Percentiles rank a stretch among this genome's conserved stretches.
phyloP scores from a whole-genome alignment of 2,329 filamentous ascomycete species.

The Coleophoma cylindrospora region DNA sequence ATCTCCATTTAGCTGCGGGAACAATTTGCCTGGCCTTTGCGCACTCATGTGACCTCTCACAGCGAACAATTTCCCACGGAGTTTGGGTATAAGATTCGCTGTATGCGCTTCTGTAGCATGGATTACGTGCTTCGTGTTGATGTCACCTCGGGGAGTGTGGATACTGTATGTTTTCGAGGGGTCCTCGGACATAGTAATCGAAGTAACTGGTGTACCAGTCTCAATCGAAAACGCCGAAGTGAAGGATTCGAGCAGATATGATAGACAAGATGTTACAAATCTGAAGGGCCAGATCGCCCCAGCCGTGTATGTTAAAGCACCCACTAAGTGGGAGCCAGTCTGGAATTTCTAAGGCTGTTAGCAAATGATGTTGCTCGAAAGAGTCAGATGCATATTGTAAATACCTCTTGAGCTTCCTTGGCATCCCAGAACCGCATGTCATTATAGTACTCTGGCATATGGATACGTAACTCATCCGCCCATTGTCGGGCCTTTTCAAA shows the following conservation, averaged over 20 bases:
- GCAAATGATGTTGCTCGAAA: neutral
- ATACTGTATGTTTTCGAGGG: constrained; percentile 34
- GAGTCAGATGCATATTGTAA: no score
- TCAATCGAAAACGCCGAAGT: constrained; percentile 29
- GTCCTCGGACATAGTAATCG: constrained; percentile 14
- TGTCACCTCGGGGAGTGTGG: constrained; percentile 36
- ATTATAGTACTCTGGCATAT: constrained; percentile 31
- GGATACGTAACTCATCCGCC: constrained; percentile 28
- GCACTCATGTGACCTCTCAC: constrained; percentile 45
- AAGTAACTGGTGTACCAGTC: constrained; percentile 31
- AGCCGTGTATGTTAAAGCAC: constrained; percentile 38
- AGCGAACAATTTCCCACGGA: constrained; percentile 40
- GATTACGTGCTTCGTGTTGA: constrained; percentile 45
- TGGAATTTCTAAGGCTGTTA: constrained; percentile 27
- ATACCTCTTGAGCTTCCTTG: neutral
- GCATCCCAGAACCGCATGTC: neutral
- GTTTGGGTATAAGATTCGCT: constrained; percentile 42
- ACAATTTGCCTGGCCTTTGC: constrained; percentile 34
- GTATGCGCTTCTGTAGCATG: constrained; percentile 54
- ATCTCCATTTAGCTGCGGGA: constrained; percentile 28
- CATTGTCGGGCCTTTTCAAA: constrained; percentile 13
- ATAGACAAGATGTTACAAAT: constrained; percentile 41
- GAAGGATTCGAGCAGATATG: constrained; percentile 31
- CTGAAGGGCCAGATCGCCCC: constrained; percentile 47
- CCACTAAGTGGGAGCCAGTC: constrained; percentile 28